Conservation (phyloP, 1,284 basidiomycete genomes). For the Vanrija sp. region DNA sequence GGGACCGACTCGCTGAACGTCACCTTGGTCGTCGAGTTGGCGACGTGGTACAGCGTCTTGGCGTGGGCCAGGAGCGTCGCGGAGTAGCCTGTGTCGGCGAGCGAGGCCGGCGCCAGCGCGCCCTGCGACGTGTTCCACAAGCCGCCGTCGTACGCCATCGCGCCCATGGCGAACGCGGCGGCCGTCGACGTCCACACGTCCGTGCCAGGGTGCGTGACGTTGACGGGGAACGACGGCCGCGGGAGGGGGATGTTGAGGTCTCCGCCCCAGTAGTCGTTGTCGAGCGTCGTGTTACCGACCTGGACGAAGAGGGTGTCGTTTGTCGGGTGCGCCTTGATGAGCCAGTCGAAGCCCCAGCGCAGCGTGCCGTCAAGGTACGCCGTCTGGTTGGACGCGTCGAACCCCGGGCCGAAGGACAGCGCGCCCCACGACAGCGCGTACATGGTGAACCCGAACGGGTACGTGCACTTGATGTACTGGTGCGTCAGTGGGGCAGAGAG, state of each 20-base stretch:
- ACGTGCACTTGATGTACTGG: constrained; percentile 78
- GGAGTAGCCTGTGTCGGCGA: constrained; percentile 70
- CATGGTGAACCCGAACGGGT: constrained; percentile 72
- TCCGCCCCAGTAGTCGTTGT: constrained; percentile 73
- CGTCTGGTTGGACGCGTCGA: constrained; percentile 67
- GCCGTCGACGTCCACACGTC: constrained; percentile 77
- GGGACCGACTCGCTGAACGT: constrained; percentile 59
- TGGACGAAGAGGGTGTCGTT: constrained; percentile 71
- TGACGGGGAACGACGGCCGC: constrained; percentile 72
- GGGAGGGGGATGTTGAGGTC: constrained; percentile 70
- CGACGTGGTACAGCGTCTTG: constrained; percentile 65
- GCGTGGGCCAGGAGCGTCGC: constrained; percentile 66
- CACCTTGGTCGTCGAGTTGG: constrained; percentile 51
- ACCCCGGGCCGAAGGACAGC: constrained; percentile 74
- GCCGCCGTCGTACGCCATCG: constrained; percentile 66
- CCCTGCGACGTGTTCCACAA: constrained; percentile 52
- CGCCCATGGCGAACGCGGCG: constrained; percentile 78
- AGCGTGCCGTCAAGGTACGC: constrained; percentile 79
- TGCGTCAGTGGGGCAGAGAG: not conserved
- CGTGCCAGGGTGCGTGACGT: constrained; percentile 71
- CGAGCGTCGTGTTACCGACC: constrained; percentile 63
- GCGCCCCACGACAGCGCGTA: constrained; percentile 85
- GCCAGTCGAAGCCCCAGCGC: constrained; percentile 85
- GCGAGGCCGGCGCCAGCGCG: constrained; percentile 57
- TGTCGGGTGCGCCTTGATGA: constrained; percentile 80